Base-by-base conservation (phyloP, 2,329 filamentous ascomycete species). In the Boeremia lycopersici region DNA sequence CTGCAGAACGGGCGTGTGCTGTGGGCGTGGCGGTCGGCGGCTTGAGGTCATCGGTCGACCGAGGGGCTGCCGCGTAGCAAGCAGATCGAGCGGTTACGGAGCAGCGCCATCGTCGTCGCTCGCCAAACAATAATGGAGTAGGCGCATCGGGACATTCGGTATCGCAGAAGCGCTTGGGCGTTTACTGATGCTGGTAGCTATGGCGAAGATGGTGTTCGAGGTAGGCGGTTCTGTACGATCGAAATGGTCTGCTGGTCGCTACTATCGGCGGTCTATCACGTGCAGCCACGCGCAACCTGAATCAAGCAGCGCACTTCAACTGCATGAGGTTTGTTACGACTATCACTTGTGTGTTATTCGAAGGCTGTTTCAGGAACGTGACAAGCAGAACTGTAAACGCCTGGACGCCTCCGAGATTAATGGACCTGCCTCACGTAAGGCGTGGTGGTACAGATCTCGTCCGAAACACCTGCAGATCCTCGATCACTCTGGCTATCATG, bases 41-140 rank as follows among this genome's bases (percentile, higher is more conserved):
- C 38, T 47, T 42, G 36, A 45, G 30, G 29, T 49, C 53, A 45
- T 53, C 48, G 43, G 54, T 51, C 43, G 57, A 61, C 54, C 61
- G 64, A 65, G 64, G 64, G 64, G 63, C 46, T 61, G 56, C 48
- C 48, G 56, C 39, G 49, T 57, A 49, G 48, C 44, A 49, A 34
- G 43, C 29, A 31, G 39, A 54, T 60, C 34, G 59, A 55, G 30
- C 26, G 23, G 17, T 39, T 43, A n/a, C 23, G 17, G 35, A 35
- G 36, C 17, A 6, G n/a, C 41, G 33, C n/a, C 38, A n/a, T 42
- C 43, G 26, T 33, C 6, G 9, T 31, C 10, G 12, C 15, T 28
- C 11, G 15, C 28, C 39, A 29, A 15, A 26, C 15, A 6, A 6
- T 12, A 36, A 29, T 13, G 28, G 23, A 19, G 12, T 28, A 19